Evolutionary conservation across 2,329 filamentous ascomycete genomes (phyloP), one percentile per base, ranked within the genome.

Genomic region (Trichoderma hamatum): DNA sequence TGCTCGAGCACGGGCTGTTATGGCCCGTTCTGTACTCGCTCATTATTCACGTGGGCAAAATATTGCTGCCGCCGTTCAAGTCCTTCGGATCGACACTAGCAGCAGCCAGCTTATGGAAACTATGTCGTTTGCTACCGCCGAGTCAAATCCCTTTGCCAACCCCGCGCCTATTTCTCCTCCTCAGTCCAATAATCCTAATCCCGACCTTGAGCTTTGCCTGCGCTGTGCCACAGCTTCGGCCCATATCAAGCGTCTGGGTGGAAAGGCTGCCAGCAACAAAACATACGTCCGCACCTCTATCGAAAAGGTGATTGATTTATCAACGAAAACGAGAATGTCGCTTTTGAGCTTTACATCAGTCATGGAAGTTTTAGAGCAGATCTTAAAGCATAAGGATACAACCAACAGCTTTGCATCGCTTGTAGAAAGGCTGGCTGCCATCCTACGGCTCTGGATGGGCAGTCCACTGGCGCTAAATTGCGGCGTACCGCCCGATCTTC

Each of bases 391-490:
- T 72, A 77, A 82, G 60, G 76, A 82, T 21, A 82, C 82, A 1
- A 82, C 83, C 2, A 82, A 84, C 68, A 79, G 78, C 4, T 87
- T 84, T 72, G 78, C 82, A 2, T 72, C 77, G 1, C 80, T 84
- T 1, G 78, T 91, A 5, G 88, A 90, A 76, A 82, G 82, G 36
- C 79, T 90, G 16, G 85, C 88, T 0, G 88, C 84, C 5, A 83
- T 80, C 19, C 78, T 91, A 59, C 82, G 89, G 30, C 83, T 88
- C 49, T 90, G 89, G 89, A 85, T 88, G 61, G 87, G 87, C 19
- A 83, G 85, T 7, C 75, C 80, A 2, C 79, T 82, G 3, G 86
- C 85, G 24, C 84, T 84, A 59, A 82, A 82, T 67, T 83, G 82
- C 61, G 85, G 84, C 2, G 78, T 90, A n/a, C 80, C 82, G 21